A percentile compares a stretch with the other conserved stretches of the same genome.
phyloP scores from a whole-genome alignment of 371 early-diverging fungal species.

The Rhizopus arrhizus region DNA sequence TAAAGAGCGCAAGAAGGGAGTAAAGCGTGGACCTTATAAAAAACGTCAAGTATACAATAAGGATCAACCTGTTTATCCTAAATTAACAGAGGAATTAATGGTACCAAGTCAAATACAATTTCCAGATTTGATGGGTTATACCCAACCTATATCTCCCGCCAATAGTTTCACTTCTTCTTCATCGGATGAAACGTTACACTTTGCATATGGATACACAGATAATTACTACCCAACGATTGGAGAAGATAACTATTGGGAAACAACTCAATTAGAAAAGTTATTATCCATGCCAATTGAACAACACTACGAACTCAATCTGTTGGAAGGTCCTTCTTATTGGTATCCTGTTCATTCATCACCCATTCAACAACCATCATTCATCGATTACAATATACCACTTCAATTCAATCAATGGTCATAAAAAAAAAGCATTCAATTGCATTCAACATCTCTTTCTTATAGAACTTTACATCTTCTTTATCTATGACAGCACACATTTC shows the following conservation, averaged over 20 bases:
- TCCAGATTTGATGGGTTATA: neutral
- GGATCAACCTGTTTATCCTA: conserved; percentile 27
- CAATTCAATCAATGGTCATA: no score
- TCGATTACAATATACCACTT: no score
- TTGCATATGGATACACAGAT: conserved; percentile 18
- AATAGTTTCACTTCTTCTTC: conserved; percentile 2
- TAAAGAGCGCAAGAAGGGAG: conserved; percentile 83
- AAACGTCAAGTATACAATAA: conserved; percentile 35
- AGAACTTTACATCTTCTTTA: no score
- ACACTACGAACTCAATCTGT: neutral
- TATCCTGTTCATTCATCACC: neutral
- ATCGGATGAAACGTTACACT: conserved; percentile 30
- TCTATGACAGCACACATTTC: no score
- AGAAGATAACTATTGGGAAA: neutral
- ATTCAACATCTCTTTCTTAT: no score
- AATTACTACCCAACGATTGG: no score
- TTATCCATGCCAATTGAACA: neutral
- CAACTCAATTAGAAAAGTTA: neutral
- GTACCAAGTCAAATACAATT: conserved; percentile 11
- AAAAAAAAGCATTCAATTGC: no score
- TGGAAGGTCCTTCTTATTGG: neutral
- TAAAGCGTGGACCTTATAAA: conserved; percentile 86
- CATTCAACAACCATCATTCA: neutral
- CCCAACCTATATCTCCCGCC: conserved; percentile 1
- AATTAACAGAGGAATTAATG: conserved; percentile 24